A percentile compares a stretch with the other conserved stretches of the same genome.
phyloP scores from a whole-genome alignment of 139 green algal species.

The Yamagishiella unicocca region DNA sequence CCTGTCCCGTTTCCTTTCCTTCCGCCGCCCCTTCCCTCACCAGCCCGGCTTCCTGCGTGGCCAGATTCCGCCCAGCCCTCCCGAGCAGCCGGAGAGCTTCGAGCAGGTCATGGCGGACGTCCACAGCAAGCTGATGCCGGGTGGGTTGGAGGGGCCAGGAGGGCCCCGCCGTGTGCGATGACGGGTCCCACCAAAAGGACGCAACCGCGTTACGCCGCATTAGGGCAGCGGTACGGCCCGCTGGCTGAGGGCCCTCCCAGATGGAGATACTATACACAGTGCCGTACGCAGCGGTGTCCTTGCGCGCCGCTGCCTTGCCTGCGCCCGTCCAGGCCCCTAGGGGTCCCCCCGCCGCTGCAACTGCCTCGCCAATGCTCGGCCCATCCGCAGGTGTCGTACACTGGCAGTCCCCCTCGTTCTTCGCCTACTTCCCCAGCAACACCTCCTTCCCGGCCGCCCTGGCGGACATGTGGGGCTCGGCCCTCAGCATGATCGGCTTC shows the following conservation, averaged over 20 bases:
- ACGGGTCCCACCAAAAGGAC: no score
- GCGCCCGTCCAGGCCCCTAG: no score
- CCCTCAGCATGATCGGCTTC: constrained; percentile 82
- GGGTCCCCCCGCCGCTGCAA: no score
- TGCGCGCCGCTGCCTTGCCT: no score
- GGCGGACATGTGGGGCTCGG: constrained; percentile 80
- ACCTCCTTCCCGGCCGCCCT: constrained; percentile 75
- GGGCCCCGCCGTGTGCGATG: not conserved
- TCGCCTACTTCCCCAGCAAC: constrained; percentile 84
- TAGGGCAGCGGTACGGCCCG: no score
- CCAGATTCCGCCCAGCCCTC: constrained; percentile 64
- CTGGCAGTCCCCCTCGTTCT: constrained; percentile 91
- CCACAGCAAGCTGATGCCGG: constrained; percentile 75
- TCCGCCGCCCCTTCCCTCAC: not conserved
- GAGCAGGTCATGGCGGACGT: constrained; percentile 78
- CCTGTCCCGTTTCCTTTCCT: not conserved
- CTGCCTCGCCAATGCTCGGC: no score
- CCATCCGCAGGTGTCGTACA: constrained; percentile 83
- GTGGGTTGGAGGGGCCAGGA: constrained; percentile 17
- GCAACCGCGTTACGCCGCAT: no score
- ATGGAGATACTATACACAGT: no score
- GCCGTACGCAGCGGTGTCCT: no score
- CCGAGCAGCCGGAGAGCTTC: constrained; percentile 70
- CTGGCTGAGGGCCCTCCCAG: no score
- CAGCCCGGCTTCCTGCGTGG: constrained; percentile 77